Evolutionary conservation across 2,329 filamentous ascomycete genomes (phyloP), one percentile per base, ranked within the genome.

Genomic region (Nothophoma quercina): DNA sequence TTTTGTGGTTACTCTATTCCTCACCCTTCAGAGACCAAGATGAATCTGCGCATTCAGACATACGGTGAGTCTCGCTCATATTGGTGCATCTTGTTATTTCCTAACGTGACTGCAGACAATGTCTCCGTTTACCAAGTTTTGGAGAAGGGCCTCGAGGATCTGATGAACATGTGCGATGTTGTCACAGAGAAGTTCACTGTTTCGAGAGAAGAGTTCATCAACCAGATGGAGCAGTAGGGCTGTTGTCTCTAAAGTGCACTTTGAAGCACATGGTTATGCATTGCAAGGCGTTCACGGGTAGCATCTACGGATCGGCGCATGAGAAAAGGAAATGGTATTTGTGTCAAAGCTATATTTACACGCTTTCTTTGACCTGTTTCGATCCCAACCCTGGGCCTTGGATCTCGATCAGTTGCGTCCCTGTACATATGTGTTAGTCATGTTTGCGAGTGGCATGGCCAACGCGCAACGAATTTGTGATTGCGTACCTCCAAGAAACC

Each of bases 1-100:
- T 97, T 99, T 78, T 98, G 95, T 77, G 95, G 93, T 56, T 99
- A 99, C 76, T 91, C 93, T 7, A 98, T 99, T 56, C 95, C 95
- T 23, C 95, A 99, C 77, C 95, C 95, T 42, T 96, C 93, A 30
- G 95, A 99, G 77, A 81, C 88, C 32, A 95, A 96, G 78, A 96
- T 99, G 93, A 96, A 98, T 71, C 81, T 99, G 57, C 86, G 95
- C 68, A 98, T 99, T 58, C 95, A 99, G 77, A 99, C 93, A 62
- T 98, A 95, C 69, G 90, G 93, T 96, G 79, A 23, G 63, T 56
- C 3, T 19, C n/a, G 19, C 16, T 26, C 23, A 8, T 38, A 22
- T 22, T 2, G 28, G 1, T 4, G 7, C 13, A 8, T 15, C n/a
- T 12, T 30, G 7, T 1, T 13, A 16, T 1, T 7, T 10, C 32